These are phyloP conservation scores for Hansenula lynferdii DNA, from an alignment of 1,139 yeast genomes.

Conservation along the genomic window DNA sequence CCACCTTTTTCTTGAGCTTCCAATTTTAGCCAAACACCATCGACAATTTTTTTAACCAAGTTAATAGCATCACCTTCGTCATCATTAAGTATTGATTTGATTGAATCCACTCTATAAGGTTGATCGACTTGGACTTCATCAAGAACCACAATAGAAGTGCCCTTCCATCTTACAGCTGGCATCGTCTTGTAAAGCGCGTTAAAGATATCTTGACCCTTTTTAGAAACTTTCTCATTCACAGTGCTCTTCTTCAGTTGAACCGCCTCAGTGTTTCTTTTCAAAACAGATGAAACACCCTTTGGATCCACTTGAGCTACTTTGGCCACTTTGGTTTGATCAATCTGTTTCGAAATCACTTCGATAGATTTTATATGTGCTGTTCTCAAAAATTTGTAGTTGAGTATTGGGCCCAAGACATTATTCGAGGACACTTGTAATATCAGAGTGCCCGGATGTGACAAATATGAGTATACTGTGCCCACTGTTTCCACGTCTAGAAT, in stretches of 20 bases:
- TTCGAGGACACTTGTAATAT: conserved; percentile 14
- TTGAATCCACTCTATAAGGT: conserved; percentile 39
- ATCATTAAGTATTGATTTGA: conserved; percentile 12
- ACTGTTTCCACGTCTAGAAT: conserved; percentile 49
- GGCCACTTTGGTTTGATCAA: conserved; percentile 21
- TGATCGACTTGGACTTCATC: conserved; percentile 46
- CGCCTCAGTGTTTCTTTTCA: conserved; percentile 19
- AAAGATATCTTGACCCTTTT: conserved; percentile 45
- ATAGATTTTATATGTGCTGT: conserved; percentile 54
- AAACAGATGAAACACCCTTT: conserved; percentile 12
- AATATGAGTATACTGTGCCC: conserved; percentile 62
- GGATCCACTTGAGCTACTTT: conserved; percentile 18
- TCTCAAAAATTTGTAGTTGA: conserved; percentile 50
- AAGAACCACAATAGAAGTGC: conserved; percentile 43
- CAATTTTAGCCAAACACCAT: conserved; percentile 51
- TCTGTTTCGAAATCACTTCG: conserved; percentile 29
- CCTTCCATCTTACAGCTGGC: conserved; percentile 45
- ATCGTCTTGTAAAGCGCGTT: conserved; percentile 44
- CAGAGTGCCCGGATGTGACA: conserved; percentile 28
- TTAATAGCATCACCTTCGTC: conserved; percentile 35
- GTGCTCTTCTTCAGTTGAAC: conserved; percentile 16
- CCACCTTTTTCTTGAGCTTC: conserved; percentile 59
- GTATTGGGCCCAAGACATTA: conserved; percentile 11
- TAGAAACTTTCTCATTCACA: conserved; percentile 35
- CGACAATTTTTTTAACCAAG: conserved; percentile 48